phyloP scores from a whole-genome alignment of 495 filamentous ascomycete species.

The Trichoderma gamsii region DNA sequence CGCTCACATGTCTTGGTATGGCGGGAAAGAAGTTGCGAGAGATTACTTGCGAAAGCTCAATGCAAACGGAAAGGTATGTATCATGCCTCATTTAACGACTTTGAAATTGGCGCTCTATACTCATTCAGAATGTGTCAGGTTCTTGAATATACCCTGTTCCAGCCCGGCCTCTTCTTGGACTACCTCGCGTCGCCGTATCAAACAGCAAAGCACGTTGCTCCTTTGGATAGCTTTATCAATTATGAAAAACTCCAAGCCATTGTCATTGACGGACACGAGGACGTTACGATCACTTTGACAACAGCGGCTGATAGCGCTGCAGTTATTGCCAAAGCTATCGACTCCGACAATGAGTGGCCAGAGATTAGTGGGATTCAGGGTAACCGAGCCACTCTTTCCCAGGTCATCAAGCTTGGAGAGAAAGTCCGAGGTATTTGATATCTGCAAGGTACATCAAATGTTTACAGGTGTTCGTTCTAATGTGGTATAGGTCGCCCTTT shows the following conservation, averaged over 20 bases:
- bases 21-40: conserved; percentile 41
- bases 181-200: conserved; percentile 48
- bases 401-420: conserved; percentile 43
- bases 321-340: conserved; percentile 46
- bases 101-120: neutral
- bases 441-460: neutral
- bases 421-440: conserved; percentile 41
- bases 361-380: conserved; percentile 48
- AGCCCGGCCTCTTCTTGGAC: conserved; percentile 49
- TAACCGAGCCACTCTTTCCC: conserved; percentile 31
- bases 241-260: conserved; percentile 46
- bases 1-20: conserved; percentile 40
- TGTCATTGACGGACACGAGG: conserved; percentile 40
- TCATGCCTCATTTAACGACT: neutral
- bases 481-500: conserved; percentile 31
- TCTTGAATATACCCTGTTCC: conserved; percentile 54
- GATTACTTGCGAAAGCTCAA: conserved; percentile 49
- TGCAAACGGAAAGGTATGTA: conserved; percentile 39
- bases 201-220: conserved; percentile 43
- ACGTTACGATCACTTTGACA: conserved; percentile 40
- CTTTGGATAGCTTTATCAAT: conserved; percentile 38
- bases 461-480: neutral
- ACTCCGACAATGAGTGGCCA: conserved; percentile 53
- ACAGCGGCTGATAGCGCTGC: conserved; percentile 42
- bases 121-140: conserved; percentile 28